phyloP scores from a whole-genome alignment of 2,329 filamentous ascomycete species.

The Pleomassaria siparia region DNA sequence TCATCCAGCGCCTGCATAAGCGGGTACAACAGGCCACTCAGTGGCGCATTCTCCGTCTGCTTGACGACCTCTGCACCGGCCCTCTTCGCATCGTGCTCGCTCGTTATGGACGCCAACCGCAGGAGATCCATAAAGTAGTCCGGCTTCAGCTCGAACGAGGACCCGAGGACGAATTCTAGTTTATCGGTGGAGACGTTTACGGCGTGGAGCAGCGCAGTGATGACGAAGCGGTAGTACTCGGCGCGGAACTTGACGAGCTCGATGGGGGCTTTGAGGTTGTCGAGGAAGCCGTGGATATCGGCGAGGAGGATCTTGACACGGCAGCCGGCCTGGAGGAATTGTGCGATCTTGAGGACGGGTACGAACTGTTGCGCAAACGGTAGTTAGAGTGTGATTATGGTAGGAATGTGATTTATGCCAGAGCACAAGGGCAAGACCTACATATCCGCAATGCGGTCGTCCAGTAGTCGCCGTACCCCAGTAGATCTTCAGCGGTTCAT shows the following conservation, averaged over 20 bases:
- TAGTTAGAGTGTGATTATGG: conserved; percentile 4
- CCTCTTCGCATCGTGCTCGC: conserved; percentile 81
- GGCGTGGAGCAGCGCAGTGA: conserved; percentile 73
- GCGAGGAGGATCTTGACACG: conserved; percentile 76
- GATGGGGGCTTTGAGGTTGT: conserved; percentile 82
- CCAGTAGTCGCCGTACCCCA: conserved; percentile 88
- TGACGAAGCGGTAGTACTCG: conserved; percentile 78
- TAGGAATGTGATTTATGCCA: too few species aligned
- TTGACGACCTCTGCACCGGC: conserved; percentile 94
- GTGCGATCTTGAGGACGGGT: conserved; percentile 83
- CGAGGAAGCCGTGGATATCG: conserved; percentile 69
- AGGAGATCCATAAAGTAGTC: conserved; percentile 88
- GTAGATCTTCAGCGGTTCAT: conserved; percentile 74
- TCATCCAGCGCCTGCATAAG: conserved; percentile 91
- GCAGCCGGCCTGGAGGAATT: conserved; percentile 82
- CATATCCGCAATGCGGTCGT: conserved; percentile 84
- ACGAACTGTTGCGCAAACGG: conserved; percentile 57
- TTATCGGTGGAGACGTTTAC: conserved; percentile 78
- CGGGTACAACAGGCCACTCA: conserved; percentile 78
- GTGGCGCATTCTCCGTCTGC: conserved; percentile 74
- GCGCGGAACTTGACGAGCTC: conserved; percentile 82
- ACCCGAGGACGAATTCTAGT: conserved; percentile 82
- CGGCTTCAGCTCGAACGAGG: conserved; percentile 70
- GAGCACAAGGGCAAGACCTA: conserved; percentile 18
- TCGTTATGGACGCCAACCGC: conserved; percentile 68